Evolutionary conservation across 2,329 filamentous ascomycete species (phyloP), one percentile per base, ranked within the genome.

Genomic region (Zopfia rhizophila): DNA sequence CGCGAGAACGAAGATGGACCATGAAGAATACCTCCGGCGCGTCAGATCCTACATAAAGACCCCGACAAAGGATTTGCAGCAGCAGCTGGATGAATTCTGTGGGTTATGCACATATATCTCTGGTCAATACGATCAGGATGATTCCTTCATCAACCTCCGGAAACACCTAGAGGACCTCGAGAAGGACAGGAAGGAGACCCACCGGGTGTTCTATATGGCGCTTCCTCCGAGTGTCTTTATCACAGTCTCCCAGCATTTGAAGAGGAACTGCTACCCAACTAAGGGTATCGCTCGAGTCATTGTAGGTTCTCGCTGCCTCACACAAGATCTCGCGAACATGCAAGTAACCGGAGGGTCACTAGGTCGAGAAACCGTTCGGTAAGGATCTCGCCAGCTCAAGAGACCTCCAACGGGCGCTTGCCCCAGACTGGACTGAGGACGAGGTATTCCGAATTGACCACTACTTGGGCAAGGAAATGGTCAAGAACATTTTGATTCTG

Each of bases 391-490:
- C 83, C 45, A 97, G 92, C 78, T 97, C 94, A 41, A 87, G 94
- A 49, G 91, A 96, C 75, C 84, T 99, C 51, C 93, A 97, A 72
- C 91, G 90, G 74, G 95, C 94, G 6, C 85, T 99, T 55, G 90
- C 93, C 70, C 94, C 94, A 30, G 91, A 99, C 78, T 99, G 94
- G 95, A 94, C 90, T 69, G 95, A 99, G 77, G 93, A 97, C 41
- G 94, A 99, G 78, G 87, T 99, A 60, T 99, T 95, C 86, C 91
- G 94, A 70, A 99, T 99, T 68, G 94, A 99, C 74, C 94, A 99
- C 79, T 99, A 99, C 76, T 85, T 99, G 35, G 95, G 95, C 66
- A 99, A 99, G 83, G 94, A 99, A 78, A 99, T 99, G 94, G 94
- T 99, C 67, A 99, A 99, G 86, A 99, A 99, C 78, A 95, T 99